Base-by-base conservation (phyloP, 345 rosid species). In the Cardiospermum halicacabum region DNA sequence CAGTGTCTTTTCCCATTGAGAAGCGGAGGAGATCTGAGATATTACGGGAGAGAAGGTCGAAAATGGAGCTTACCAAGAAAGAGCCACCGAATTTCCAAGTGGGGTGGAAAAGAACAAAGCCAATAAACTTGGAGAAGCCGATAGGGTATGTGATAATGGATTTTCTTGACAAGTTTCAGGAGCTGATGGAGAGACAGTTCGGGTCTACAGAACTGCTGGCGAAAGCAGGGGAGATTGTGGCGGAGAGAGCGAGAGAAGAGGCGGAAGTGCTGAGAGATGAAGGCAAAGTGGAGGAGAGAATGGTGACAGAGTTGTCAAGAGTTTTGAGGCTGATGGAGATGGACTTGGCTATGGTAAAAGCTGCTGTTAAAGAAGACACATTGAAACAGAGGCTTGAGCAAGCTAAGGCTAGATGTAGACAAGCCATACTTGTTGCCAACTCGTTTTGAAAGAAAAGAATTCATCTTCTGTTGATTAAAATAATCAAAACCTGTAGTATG, bases 281-380 rank as follows among this genome's bases (percentile, higher is more conserved):
- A 60, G 96, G 93, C 1, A 77, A 86, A 67, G 96, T 88, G 64
- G 94, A 89, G 56, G 96, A 85, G 15, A 82, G 90, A 72, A 75
- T 89, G 91, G 93, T 89, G 60, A 89, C 91, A 5, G 96, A 89
- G 74, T 69, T 92, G 70, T 83, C 70, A n/a, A 86, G 98, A 69
- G 98, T 92, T 36, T 75, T 92, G 85, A 86, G 73, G 79, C 55
- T 89, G 85, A 84, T 89, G 97, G 96, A 92, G 86, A 92, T 92
- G 98, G 98, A 92, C 68, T 77, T 92, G 69, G 96, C 90, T 10
- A 88, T 92, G 98, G 96, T 89, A 1, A 89, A 85, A 78, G 96
- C 91, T 62, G 84, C 98, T 2, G 87, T 89, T 1, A 89, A 89
- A 47, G 85, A 85, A 56, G 93, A 88, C 43, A 92, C 98, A 43